Evolutionary conservation across 148 eudicot genomes (phyloP), one percentile per base, ranked within the genome.

Genomic region (Vaccinium myrtillus): DNA sequence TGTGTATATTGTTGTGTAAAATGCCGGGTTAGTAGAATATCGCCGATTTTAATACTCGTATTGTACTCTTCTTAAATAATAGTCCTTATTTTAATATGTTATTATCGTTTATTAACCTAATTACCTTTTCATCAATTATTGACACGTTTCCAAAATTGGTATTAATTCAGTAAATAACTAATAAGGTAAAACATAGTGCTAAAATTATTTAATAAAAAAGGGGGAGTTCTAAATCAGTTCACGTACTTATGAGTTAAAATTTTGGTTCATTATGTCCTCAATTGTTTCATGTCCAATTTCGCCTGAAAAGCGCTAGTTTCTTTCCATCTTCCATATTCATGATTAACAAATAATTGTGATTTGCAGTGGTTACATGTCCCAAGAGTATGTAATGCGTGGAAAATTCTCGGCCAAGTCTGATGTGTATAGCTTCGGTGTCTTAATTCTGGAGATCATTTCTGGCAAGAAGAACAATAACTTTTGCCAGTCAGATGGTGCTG

Each of bases 401-500:
- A 14, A 74, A 11, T 92, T 89, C 74, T 91, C 93, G 0, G 87
- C 81, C 1, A 92, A 92, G 54, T 91, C 93, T 0, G 94, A 92
- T 83, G 91, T 93, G 16, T 93, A 77, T 69, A 90, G 95, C 80
- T 92, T 92, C 32, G 95, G 93, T 4, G 84, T 92, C 4, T 63
- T 93, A 8, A 71, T 92, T 21, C 65, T 92, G 84, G 90, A 90
- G 83, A 88, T 85, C 10, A 48, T 90, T 21, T 88, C 89, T 21
- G 84, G 87, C 6, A 80, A 86, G 13, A 87, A n/a, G 80, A 27
- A 27, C 30, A 27, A 27, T 27, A 85, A 56, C 8, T 87, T 87
- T 75, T 73, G 39, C 30, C n/a, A 81, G 6, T n/a, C 55, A 81
- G 30, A n/a, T 3, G 6, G 1, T n/a, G 23, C 2, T 0, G 55